These are phyloP conservation scores for Candida sanyiensis DNA, from an alignment of 805 yeast genomes.

Conservation along the genomic window DNA sequence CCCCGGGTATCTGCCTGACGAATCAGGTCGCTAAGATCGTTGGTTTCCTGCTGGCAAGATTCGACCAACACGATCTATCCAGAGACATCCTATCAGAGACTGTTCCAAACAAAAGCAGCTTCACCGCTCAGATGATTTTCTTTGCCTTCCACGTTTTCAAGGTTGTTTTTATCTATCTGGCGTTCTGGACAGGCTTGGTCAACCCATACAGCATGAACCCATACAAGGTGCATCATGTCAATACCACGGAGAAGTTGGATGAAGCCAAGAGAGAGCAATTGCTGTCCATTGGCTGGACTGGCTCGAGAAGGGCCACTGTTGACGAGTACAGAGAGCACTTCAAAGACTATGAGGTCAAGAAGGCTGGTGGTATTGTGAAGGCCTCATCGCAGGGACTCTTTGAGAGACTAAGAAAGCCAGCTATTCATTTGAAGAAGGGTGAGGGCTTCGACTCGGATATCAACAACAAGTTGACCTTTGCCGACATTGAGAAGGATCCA, in stretches of 20 bases:
- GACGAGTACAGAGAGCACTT: slow-evolving; percentile 67
- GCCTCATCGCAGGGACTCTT: slow-evolving; percentile 75
- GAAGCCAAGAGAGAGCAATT: slow-evolving; percentile 38
- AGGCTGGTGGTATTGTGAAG: slow-evolving; percentile 67
- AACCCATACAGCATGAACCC: slow-evolving; percentile 64
- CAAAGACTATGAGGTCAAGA: slow-evolving; percentile 57
- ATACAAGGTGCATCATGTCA: slow-evolving; percentile 26
- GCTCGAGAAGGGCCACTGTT: slow-evolving; percentile 65
- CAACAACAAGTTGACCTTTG: slow-evolving; percentile 33
- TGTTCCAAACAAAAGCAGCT: slow-evolving; percentile 32
- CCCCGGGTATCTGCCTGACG: slow-evolving; percentile 84
- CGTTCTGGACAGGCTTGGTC: slow-evolving; percentile 63
- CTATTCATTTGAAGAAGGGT: slow-evolving; percentile 59
- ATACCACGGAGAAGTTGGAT: slow-evolving; percentile 30
- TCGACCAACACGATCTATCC: slow-evolving; percentile 41
- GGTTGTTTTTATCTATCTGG: slow-evolving; percentile 45
- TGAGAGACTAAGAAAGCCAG: slow-evolving; percentile 49
- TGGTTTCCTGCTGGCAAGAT: slow-evolving; percentile 26
- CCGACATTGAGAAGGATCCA: slow-evolving; percentile 33
- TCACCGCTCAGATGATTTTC: slow-evolving; percentile 56
- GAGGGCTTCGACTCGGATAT: slow-evolving; percentile 71
- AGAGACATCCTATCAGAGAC: slow-evolving; percentile 45
- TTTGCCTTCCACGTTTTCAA: slow-evolving; percentile 71
- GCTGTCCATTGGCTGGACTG: slow-evolving; percentile 87
- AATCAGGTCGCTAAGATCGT: slow-evolving; percentile 41